phyloP scores from a whole-genome alignment of 169 alveolate genomes.

The Plasmodium malariae region DNA sequence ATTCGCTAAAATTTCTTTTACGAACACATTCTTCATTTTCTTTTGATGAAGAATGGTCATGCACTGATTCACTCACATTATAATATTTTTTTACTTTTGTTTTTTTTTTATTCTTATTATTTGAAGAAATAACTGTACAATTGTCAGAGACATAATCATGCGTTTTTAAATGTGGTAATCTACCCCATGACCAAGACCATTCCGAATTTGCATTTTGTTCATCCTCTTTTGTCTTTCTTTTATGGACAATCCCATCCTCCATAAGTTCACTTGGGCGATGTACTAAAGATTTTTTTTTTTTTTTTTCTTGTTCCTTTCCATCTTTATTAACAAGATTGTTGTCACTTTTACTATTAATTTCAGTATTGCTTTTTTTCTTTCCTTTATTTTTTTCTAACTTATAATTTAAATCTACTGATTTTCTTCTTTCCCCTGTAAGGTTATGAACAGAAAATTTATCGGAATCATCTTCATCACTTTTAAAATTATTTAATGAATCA shows the following conservation, averaged over 20 bases:
- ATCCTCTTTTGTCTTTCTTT: constrained; percentile 10
- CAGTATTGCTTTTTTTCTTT: background rate
- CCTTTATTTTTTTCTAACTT: constrained; percentile 18
- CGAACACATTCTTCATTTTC: background rate
- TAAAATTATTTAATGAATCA: constrained; percentile 24
- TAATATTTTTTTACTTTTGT: constrained; percentile 18
- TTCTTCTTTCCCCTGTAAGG: constrained; percentile 3
- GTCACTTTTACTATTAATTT: constrained; percentile 6
- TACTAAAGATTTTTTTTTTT: background rate
- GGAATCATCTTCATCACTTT: constrained; percentile 42
- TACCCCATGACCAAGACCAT: constrained; percentile 79
- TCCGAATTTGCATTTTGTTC: constrained; percentile 68
- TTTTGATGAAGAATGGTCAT: constrained; percentile 20
- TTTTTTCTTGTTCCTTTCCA: background rate
- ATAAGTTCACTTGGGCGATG: background rate
- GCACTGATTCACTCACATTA: constrained; percentile 32
- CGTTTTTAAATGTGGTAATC: constrained; percentile 70
- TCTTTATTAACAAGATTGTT: background rate
- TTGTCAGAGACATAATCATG: constrained; percentile 37
- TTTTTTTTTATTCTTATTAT: constrained; percentile 47
- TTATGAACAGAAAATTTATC: constrained; percentile 7
- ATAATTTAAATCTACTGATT: constrained; percentile 13
- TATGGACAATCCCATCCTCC: background rate
- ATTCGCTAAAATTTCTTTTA: constrained; percentile 56
- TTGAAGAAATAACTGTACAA: constrained; percentile 23